Conservation (phyloP, 1,139 yeast genomes). For the Geotrichum klebahnii region DNA sequence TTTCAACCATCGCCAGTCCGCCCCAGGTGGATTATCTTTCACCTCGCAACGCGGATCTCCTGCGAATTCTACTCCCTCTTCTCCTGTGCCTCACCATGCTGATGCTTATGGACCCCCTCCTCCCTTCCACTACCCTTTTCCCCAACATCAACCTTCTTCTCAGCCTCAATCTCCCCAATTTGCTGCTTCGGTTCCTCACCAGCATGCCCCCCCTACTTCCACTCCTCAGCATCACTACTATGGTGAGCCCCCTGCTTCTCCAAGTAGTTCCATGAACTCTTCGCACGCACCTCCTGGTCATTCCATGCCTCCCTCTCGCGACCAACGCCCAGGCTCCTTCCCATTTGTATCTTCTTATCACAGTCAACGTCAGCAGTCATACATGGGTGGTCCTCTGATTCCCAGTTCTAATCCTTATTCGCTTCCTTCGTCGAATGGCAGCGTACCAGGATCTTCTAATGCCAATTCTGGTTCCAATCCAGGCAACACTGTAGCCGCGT, state of each 20-base stretch:
- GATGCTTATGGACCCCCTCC: conserved; percentile 10
- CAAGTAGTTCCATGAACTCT: conserved; percentile 8
- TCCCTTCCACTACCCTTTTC: conserved; percentile 1
- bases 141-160: conserved; percentile 1
- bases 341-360: conserved; percentile 27
- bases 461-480: not conserved
- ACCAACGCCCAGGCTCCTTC: conserved; percentile 35
- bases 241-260: conserved; percentile 16
- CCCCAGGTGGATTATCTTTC: not conserved
- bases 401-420: conserved; percentile 22
- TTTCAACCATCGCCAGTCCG: conserved; percentile 8
- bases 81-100: conserved; percentile 12
- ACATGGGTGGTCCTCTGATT: conserved; percentile 14
- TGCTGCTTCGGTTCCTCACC: too few relatives aligned
- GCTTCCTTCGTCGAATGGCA: not conserved
- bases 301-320: conserved; percentile 28
- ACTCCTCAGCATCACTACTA: conserved; percentile 9
- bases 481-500: not conserved
- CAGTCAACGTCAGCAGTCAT: conserved; percentile 17
- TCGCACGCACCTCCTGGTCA: conserved; percentile 4
- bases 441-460: not conserved
- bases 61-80: conserved; percentile 11
- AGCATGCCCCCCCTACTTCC: too few relatives aligned
- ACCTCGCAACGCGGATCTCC: conserved; percentile 3
- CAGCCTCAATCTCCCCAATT: conserved; percentile 2